These are phyloP conservation scores for Mortierella claussenii DNA, from an alignment of 192 early-diverging fungal genomes.

Conservation along the genomic window DNA sequence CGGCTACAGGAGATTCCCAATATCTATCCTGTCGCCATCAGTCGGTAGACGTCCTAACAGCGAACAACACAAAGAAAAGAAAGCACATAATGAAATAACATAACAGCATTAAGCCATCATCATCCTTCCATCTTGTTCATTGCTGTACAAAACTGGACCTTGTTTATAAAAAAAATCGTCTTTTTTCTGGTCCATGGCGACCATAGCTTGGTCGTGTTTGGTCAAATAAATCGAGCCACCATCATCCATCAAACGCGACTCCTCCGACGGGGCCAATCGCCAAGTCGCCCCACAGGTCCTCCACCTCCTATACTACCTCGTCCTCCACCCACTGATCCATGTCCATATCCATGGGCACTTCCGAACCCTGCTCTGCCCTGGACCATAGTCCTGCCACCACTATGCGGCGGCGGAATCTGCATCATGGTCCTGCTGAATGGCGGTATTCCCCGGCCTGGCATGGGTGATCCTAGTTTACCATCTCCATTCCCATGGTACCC, in stretches of 20 bases:
- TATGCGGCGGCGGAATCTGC: conserved; percentile 37
- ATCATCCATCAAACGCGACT: conserved; percentile 30
- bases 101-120: too few relatives aligned
- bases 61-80: not conserved
- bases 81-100: not conserved
- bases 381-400: conserved; percentile 13
- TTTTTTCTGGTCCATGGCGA: too few relatives aligned
- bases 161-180: not conserved
- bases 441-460: conserved; percentile 11
- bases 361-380: too few relatives aligned
- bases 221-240: too few relatives aligned
- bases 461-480: conserved; percentile 3
- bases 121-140: too few relatives aligned
- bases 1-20: conserved; percentile 46
- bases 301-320: conserved; percentile 10
- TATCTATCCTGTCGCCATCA: conserved; percentile 39
- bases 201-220: too few relatives aligned
- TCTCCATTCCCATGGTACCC: conserved; percentile 31
- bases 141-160: too few relatives aligned
- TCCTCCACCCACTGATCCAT: conserved; percentile 4
- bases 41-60: conserved; percentile 10
- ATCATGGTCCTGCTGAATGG: conserved; percentile 41
- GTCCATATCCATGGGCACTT: conserved; percentile 19
- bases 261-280: conserved; percentile 32
- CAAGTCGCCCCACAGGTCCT: conserved; percentile 12